phyloP scores from a whole-genome alignment of 768 basidiomycete genomes.

The Termitomyces sp. region DNA sequence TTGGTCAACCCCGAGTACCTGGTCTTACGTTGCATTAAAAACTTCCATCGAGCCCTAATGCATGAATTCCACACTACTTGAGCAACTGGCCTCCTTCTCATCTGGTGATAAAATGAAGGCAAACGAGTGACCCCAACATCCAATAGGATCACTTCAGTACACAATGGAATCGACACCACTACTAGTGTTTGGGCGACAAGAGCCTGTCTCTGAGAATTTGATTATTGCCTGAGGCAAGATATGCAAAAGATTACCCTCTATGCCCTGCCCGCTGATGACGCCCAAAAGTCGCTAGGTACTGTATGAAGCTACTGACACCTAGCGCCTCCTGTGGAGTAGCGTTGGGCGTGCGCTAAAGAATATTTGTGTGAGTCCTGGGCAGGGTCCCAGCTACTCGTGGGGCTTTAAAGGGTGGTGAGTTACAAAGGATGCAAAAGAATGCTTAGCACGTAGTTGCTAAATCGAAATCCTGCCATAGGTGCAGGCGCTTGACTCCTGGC shows the following conservation, averaged over 20 bases:
- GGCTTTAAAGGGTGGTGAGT: too few relatives aligned
- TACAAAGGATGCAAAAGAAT: too few relatives aligned
- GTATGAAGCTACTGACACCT: too few relatives aligned
- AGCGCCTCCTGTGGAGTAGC: too few relatives aligned
- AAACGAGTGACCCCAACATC: background rate
- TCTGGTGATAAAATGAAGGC: background rate
- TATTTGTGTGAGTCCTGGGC: too few relatives aligned
- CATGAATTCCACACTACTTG: background rate
- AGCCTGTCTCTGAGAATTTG: conserved; percentile 16
- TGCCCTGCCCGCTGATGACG: conserved; percentile 62
- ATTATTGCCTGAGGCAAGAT: conserved; percentile 45
- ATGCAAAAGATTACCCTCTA: conserved; percentile 50
- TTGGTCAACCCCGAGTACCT: background rate
- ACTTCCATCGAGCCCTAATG: background rate
- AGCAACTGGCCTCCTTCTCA: background rate
- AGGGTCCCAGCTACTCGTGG: too few relatives aligned
- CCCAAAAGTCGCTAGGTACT: too few relatives aligned
- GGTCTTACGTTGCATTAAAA: background rate
- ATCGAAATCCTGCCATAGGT: too few relatives aligned
- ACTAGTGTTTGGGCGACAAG: conserved; percentile 32
- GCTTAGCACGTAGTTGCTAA: too few relatives aligned
- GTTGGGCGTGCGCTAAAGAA: too few relatives aligned
- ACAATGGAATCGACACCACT: conserved; percentile 52
- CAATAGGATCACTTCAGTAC: background rate
- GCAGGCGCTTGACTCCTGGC: too few relatives aligned